A percentile compares a stretch with the other conserved stretches of the same genome.
phyloP scores from a whole-genome alignment of 805 yeast genomes.

The Candida nanaspora region DNA sequence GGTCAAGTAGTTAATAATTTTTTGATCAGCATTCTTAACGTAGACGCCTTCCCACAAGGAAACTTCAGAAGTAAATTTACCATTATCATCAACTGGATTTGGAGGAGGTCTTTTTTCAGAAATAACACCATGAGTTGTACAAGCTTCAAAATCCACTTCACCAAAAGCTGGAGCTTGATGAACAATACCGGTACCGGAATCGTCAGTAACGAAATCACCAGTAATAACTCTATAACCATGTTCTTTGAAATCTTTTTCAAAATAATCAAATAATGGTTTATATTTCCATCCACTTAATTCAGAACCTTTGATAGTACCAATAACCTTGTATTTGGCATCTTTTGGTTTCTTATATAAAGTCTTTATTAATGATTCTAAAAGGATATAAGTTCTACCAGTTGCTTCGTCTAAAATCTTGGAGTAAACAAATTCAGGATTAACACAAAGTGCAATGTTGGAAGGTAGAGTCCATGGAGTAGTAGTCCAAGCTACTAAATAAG shows the following conservation, averaged over 20 bases:
- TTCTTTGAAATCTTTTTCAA: conserved; percentile 65
- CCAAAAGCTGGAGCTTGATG: conserved; percentile 99
- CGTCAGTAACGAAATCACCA: conserved; percentile 82
- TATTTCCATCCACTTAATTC: conserved; percentile 76
- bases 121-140: conserved; percentile 70
- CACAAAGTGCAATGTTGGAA: conserved; percentile 86
- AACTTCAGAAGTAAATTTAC: conserved; percentile 73
- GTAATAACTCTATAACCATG: conserved; percentile 76
- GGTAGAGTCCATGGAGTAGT: conserved; percentile 99
- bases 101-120: conserved; percentile 69
- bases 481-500: conserved; percentile 94
- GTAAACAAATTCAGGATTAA: conserved; percentile 85
- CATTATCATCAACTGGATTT: conserved; percentile 91
- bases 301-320: conserved; percentile 73
- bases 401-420: conserved; percentile 89
- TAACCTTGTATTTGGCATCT: conserved; percentile 76
- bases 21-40: conserved; percentile 93
- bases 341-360: conserved; percentile 92
- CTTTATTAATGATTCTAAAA: conserved; percentile 76
- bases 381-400: conserved; percentile 69
- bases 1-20: conserved; percentile 79
- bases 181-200: conserved; percentile 98
- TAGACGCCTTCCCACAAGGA: conserved; percentile 71
- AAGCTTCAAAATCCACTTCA: conserved; percentile 92
- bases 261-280: conserved; percentile 78